A percentile compares a stretch with the other conserved stretches of the same genome.
These are phyloP conservation scores for Priceomyces medius DNA, from an alignment of 805 yeast genomes.

Conservation along the genomic window DNA sequence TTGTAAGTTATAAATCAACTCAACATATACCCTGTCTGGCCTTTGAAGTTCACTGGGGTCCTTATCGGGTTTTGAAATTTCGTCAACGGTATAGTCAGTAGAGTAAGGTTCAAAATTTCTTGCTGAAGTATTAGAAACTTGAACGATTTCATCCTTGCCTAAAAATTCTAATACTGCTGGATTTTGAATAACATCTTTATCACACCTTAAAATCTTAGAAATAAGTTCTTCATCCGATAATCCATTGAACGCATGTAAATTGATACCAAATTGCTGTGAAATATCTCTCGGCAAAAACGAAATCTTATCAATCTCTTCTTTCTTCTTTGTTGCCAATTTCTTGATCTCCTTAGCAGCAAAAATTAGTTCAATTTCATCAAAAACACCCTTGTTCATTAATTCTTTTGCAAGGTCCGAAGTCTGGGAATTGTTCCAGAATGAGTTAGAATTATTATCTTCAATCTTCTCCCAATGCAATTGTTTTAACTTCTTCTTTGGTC, in stretches of 20 bases:
- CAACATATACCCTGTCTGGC: conserved; percentile 68
- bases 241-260: conserved; percentile 61
- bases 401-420: conserved; percentile 46
- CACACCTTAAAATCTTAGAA: conserved; percentile 58
- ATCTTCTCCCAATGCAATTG: conserved; percentile 84
- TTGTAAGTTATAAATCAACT: conserved; percentile 63
- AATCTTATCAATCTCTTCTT: conserved; percentile 45
- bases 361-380: conserved; percentile 59
- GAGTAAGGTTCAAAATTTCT: conserved; percentile 65
- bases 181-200: conserved; percentile 50
- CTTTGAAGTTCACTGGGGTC: conserved; percentile 61
- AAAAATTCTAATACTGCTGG: conserved; percentile 66
- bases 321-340: conserved; percentile 43
- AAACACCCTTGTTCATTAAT: conserved; percentile 57
- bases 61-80: conserved; percentile 43
- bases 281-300: conserved; percentile 66
- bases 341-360: conserved; percentile 58
- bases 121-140: conserved; percentile 54
- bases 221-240: conserved; percentile 56
- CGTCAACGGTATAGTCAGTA: conserved; percentile 41
- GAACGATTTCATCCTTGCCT: conserved; percentile 61
- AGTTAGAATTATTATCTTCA: conserved; percentile 49
- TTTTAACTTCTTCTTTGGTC: conserved; percentile 61
- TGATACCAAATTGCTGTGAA: conserved; percentile 79
- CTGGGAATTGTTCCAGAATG: conserved; percentile 60